These are phyloP conservation scores for Inga laurina DNA, from an alignment of 306 rosid species.

Conservation along the genomic window DNA sequence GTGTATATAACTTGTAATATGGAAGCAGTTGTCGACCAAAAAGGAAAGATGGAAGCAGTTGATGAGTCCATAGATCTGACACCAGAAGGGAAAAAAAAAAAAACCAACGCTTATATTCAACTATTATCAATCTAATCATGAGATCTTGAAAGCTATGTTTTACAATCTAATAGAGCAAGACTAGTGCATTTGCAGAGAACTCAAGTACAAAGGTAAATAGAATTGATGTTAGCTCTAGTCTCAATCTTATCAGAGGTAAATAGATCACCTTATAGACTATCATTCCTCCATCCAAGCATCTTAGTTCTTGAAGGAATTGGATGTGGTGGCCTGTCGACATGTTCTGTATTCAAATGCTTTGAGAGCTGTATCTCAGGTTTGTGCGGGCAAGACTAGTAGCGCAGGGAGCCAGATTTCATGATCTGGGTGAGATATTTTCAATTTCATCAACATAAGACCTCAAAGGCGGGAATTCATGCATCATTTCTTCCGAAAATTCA, in stretches of 20 bases:
- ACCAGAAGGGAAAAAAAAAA: background rate
- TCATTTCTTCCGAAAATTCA: slow-evolving; percentile 36
- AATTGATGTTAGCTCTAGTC: background rate
- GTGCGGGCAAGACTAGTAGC: slow-evolving; percentile 26
- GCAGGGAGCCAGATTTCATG: slow-evolving; percentile 6
- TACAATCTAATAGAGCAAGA: background rate
- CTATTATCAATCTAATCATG: background rate
- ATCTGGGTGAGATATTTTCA: slow-evolving; percentile 30
- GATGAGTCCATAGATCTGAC: background rate
- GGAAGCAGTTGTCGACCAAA: background rate
- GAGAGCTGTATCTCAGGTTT: slow-evolving; percentile 33
- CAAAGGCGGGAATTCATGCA: slow-evolving; percentile 39
- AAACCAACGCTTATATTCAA: background rate
- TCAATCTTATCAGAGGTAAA: slow-evolving; percentile 1
- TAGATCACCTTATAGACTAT: background rate
- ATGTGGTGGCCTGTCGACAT: slow-evolving; percentile 32
- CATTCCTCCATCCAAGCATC: slow-evolving; percentile 35
- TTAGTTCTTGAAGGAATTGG: slow-evolving; percentile 24
- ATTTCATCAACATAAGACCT: slow-evolving; percentile 24
- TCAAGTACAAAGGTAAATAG: background rate
- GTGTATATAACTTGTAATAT: background rate
- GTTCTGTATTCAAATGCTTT: slow-evolving; percentile 32
- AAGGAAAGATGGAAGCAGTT: background rate
- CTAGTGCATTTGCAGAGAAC: background rate
- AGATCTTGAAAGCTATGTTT: background rate